Evolutionary conservation across 306 rosid genomes (phyloP).

Genomic region (Quercus wislizeni): DNA sequence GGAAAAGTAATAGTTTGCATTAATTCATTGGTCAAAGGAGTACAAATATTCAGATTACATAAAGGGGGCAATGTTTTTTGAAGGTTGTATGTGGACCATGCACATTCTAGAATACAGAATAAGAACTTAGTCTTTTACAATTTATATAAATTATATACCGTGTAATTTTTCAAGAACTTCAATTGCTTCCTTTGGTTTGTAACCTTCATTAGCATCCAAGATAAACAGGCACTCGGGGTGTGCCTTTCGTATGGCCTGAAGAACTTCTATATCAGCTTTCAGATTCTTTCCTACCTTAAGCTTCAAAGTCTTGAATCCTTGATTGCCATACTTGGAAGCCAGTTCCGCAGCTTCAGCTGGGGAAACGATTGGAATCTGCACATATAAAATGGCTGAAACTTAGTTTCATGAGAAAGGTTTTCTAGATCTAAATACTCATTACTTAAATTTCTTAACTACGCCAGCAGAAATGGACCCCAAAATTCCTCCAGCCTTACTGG

Average conservation of each 20-base stretch:
- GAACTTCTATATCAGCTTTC: slow-evolving; percentile 76
- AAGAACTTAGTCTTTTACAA: neutral
- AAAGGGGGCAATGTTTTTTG: too few species aligned
- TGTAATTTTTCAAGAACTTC: slow-evolving; percentile 80
- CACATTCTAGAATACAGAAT: slow-evolving; percentile 3
- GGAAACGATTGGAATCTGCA: slow-evolving; percentile 87
- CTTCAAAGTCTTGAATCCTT: slow-evolving; percentile 82
- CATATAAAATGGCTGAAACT: slow-evolving; percentile 20
- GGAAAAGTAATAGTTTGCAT: slow-evolving; percentile 17
- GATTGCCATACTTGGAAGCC: slow-evolving; percentile 69
- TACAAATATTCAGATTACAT: neutral
- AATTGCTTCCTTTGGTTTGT: slow-evolving; percentile 72
- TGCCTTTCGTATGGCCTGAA: slow-evolving; percentile 69
- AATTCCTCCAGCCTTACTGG: neutral
- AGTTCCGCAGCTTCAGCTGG: slow-evolving; percentile 74
- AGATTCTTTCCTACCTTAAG: slow-evolving; percentile 89
- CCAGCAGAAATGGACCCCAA: neutral
- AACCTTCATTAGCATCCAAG: slow-evolving; percentile 96
- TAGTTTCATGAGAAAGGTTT: neutral
- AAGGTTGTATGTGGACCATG: neutral
- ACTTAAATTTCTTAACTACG: neutral
- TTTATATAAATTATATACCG: slow-evolving; percentile 39
- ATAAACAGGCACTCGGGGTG: slow-evolving; percentile 78
- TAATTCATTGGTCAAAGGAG: slow-evolving; percentile 9
- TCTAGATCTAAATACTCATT: neutral